Evolutionary conservation across 208 protist genomes (phyloP), one percentile per base, ranked within the genome.

Genomic region (Trypanosoma caninum): DNA sequence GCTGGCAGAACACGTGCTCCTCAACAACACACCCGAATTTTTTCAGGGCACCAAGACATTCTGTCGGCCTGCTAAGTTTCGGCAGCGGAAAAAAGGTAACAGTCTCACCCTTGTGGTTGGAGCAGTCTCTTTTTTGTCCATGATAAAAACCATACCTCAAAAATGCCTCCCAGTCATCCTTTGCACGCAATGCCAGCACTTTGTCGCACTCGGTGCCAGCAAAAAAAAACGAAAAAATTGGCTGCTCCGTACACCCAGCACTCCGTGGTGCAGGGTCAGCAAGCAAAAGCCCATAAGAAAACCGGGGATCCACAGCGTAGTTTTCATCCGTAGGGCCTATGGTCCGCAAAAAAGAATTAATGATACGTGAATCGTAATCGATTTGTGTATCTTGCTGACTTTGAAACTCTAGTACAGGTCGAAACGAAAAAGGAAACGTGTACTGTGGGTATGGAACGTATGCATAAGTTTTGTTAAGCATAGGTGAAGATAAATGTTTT

Each of bases 201-300:
- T 14, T 22, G 28, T 59, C 62, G 35, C 60, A 69, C 31, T 59
- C 56, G 3, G 38, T 16, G 25, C 47, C 69, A 9, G 54, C 45
- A 57, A 69, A 69, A 22, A 69, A 69, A 35, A 51, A 59, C 13
- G 60, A 65, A 1, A 5, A 5, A n/a, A 72, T 55, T 13, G 10
- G 40, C n/a, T 11, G 40, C n/a, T 11, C 8, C 14, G 8, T 23
- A 44, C 22, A 42, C 1, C 11, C 41, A 22, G 9, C 30, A 53
- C 40, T 57, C 1, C 27, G 28, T 48, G 35, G 0, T 25, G 1
- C 13, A 45, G 37, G 20, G 1, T 68, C 61, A 20, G 48, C 41
- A 3, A 86, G 70, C 16, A 93, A 27, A 53, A 93, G 65, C 33
- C 77, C 71, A 52, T 89, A 88, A 51, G 60, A 75, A 14, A 90